phyloP scores from a whole-genome alignment of 23 red algal species.

The Gracilariopsis chorda region DNA sequence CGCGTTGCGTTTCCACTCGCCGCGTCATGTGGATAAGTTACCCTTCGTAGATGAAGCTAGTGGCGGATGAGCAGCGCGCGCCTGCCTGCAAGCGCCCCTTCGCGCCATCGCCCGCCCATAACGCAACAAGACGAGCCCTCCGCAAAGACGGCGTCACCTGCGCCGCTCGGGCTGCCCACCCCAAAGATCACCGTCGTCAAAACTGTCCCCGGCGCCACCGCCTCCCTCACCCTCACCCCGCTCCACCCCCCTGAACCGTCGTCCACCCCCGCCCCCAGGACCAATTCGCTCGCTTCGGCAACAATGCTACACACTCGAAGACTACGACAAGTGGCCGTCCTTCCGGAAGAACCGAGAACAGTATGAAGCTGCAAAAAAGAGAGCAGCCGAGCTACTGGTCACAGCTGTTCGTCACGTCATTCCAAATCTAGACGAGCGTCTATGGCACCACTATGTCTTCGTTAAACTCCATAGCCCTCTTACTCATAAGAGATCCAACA shows the following conservation, averaged over 20 bases:
- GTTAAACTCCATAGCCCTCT: constrained; percentile 70
- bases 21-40: too few relatives aligned
- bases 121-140: too few relatives aligned
- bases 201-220: background rate
- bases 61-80: too few relatives aligned
- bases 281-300: background rate
- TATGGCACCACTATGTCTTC: constrained; percentile 33
- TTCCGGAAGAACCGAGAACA: constrained; percentile 3
- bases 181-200: background rate
- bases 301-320: constrained; percentile 83
- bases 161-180: background rate
- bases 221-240: background rate
- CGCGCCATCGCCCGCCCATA: too few relatives aligned
- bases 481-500: constrained; percentile 67
- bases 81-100: too few relatives aligned
- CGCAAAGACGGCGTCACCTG: too few relatives aligned
- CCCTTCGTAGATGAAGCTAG: too few relatives aligned
- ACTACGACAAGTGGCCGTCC: constrained; percentile 61
- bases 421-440: constrained; percentile 60
- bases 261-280: background rate
- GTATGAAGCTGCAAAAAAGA: constrained; percentile 65
- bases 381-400: constrained; percentile 53
- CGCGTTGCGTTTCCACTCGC: too few relatives aligned
- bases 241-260: background rate
- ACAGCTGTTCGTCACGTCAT: constrained; percentile 67